Evolutionary conservation across 768 basidiomycete species (phyloP).

Genomic region (Termitomyces sp.): DNA sequence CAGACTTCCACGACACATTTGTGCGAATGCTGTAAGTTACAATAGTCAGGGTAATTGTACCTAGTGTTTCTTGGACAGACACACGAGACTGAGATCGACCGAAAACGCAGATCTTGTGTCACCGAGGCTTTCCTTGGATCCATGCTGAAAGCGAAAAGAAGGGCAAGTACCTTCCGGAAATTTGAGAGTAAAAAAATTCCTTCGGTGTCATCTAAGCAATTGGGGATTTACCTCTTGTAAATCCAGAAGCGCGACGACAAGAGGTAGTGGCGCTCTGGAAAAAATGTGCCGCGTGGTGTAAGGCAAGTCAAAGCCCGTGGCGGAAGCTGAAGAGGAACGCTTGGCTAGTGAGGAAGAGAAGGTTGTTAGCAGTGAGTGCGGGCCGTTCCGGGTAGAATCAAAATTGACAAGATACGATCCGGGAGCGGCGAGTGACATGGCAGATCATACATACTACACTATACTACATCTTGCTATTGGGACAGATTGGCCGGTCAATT

Average conservation of each 20-base stretch:
- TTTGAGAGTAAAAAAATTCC: constrained; percentile 6
- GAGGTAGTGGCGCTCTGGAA: constrained; percentile 14
- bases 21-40: not conserved
- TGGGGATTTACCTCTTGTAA: constrained; percentile 16
- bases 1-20: constrained; percentile 6
- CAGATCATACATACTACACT: constrained; percentile 5
- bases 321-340: constrained; percentile 9
- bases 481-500: constrained; percentile 22
- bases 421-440: constrained; percentile 10
- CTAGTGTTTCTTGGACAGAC: not conserved
- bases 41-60: not conserved
- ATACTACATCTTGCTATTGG: constrained; percentile 10
- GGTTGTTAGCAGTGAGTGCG: constrained; percentile 4
- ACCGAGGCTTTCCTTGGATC: constrained; percentile 2
- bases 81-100: not conserved
- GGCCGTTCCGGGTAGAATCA: constrained; percentile 18
- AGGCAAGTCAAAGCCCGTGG: not conserved
- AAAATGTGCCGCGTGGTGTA: constrained; percentile 6
- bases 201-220: constrained; percentile 16
- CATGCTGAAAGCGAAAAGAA: not conserved
- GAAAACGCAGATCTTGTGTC: not conserved
- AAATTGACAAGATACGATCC: constrained; percentile 17
- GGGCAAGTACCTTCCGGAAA: constrained; percentile 6
- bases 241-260: not conserved
- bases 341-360: constrained; percentile 14